A percentile compares a stretch with the other conserved stretches of the same genome.
Conservation (phyloP, 768 basidiomycete species). For the Naganishia kalamii region DNA sequence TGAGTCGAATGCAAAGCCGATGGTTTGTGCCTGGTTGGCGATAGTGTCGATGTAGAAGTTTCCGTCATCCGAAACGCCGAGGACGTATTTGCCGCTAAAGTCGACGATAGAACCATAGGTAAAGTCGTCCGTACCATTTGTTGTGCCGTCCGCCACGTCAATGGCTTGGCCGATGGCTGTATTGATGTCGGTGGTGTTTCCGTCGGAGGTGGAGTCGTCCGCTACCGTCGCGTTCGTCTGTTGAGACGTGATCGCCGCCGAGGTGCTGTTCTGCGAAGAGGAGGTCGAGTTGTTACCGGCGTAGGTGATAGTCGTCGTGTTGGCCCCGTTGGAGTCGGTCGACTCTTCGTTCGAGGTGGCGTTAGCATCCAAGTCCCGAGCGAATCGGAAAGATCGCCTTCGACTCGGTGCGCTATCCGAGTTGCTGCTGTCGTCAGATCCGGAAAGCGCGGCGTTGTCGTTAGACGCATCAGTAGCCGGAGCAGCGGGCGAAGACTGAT, state of each 20-base stretch:
- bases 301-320: too few species aligned
- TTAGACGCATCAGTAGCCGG: not conserved
- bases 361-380: conserved; percentile 47
- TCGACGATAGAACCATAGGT: conserved; percentile 1
- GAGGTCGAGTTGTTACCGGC: too few species aligned
- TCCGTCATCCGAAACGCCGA: conserved; percentile 1
- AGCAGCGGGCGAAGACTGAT: not conserved
- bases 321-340: too few species aligned
- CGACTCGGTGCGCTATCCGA: not conserved
- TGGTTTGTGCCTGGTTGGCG: not conserved
- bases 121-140: not conserved
- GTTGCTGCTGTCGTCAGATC: too few species aligned
- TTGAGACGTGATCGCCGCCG: not conserved
- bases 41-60: conserved; percentile 11
- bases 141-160: not conserved
- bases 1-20: not conserved
- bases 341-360: too few species aligned
- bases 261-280: not conserved
- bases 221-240: not conserved
- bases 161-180: not conserved
- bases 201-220: too few species aligned
- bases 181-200: not conserved
- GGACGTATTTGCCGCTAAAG: conserved; percentile 5
- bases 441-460: not conserved
- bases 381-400: conserved; percentile 44